Conservation (phyloP, 345 rosid genomes). For the Brassica nigra region DNA sequence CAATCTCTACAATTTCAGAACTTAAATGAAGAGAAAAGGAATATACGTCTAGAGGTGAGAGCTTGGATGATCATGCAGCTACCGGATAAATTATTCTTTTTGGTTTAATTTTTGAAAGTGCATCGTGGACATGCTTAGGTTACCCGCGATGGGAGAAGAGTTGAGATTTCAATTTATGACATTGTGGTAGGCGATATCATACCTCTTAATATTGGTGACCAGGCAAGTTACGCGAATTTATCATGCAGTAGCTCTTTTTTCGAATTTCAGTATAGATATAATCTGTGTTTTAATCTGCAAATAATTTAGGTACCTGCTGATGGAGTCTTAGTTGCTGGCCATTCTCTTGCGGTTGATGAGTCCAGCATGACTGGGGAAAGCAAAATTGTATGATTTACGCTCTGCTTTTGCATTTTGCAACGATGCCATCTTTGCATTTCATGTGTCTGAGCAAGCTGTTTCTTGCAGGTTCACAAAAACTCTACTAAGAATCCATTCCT, state of each 20-base stretch:
- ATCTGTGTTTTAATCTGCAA: not conserved
- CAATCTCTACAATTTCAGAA: constrained; percentile 99
- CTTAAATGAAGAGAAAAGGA: constrained; percentile 91
- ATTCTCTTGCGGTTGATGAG: constrained; percentile 89
- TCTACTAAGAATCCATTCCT: constrained; percentile 69
- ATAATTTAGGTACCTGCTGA: constrained; percentile 87
- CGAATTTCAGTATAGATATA: not conserved
- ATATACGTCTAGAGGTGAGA: constrained; percentile 85
- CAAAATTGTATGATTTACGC: constrained; percentile 62
- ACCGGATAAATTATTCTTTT: constrained; percentile 11
- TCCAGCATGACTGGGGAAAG: constrained; percentile 99
- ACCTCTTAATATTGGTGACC: constrained; percentile 97
- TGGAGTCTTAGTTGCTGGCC: constrained; percentile 78
- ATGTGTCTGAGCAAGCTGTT: constrained; percentile 16
- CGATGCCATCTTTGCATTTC: constrained; percentile 12
- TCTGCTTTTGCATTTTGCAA: not conserved
- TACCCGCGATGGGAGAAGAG: constrained; percentile 77
- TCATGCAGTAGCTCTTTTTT: not conserved
- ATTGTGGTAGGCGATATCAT: constrained; percentile 90
- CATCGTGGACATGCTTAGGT: constrained; percentile 50
- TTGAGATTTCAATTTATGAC: constrained; percentile 89
- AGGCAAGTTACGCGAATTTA: constrained; percentile 50
- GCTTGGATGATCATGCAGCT: constrained; percentile 7
- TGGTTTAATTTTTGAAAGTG: constrained; percentile 15
- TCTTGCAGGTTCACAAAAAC: constrained; percentile 79